Conservation (phyloP, 2,329 filamentous ascomycete species). For the Sclerotinia nivalis region DNA sequence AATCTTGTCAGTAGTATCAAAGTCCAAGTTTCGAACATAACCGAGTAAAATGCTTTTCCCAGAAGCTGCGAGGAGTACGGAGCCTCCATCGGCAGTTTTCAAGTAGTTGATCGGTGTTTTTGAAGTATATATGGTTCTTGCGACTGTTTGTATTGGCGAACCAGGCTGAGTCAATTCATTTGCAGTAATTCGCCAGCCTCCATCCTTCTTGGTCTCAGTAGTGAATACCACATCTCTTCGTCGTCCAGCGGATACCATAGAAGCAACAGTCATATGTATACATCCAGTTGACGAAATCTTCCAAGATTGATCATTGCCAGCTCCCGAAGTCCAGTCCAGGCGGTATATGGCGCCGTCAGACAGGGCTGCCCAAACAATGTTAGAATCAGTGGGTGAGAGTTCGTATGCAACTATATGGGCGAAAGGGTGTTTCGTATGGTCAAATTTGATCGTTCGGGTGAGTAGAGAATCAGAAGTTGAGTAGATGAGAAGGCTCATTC, state of each 20-base stretch:
- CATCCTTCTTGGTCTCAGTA: constrained; percentile 38
- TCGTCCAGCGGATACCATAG: constrained; percentile 40
- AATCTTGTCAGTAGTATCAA: constrained; percentile 46
- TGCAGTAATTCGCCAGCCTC: constrained; percentile 41
- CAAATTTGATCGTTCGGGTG: constrained; percentile 64
- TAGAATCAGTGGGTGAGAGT: constrained; percentile 47
- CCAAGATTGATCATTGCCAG: constrained; percentile 47
- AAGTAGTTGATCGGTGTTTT: constrained; percentile 49
- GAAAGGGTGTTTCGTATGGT: constrained; percentile 27
- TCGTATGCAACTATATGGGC: constrained; percentile 44
- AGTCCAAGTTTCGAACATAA: constrained; percentile 43
- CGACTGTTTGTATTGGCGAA: constrained; percentile 35
- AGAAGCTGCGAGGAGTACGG: constrained; percentile 57
- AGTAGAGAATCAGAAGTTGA: constrained; percentile 79
- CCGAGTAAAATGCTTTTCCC: constrained; percentile 62
- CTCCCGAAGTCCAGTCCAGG: constrained; percentile 58
- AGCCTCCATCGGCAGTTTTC: constrained; percentile 54
- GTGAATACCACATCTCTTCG: constrained; percentile 43
- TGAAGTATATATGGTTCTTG: constrained; percentile 47
- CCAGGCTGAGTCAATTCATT: constrained; percentile 41
- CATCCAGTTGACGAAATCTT: constrained; percentile 40
- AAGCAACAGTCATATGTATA: constrained; percentile 42
- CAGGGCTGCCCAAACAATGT: constrained; percentile 60
- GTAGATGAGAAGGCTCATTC: constrained; percentile 77
- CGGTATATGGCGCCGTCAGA: constrained; percentile 58